Conservation (phyloP, 2,329 filamentous ascomycete species). For the Xenoacremonium recifei region DNA sequence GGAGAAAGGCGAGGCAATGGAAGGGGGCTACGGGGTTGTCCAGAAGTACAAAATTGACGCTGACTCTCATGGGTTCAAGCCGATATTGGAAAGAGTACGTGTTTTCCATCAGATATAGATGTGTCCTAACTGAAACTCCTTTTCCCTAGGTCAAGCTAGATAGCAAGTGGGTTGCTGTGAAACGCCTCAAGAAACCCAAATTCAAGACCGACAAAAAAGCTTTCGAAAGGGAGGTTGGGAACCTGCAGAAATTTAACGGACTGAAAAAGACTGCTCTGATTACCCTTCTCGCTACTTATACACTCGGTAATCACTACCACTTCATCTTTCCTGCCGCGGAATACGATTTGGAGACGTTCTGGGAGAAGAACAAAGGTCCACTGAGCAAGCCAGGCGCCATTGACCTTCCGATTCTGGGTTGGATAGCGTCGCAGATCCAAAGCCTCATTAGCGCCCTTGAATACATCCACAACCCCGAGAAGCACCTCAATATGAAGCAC, state of each 20-base stretch:
- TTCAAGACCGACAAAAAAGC: background rate
- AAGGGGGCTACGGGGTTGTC: conserved; percentile 1
- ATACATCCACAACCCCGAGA: conserved; percentile 6
- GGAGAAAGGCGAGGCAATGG: background rate
- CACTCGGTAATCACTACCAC: background rate
- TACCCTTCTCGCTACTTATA: conserved; percentile 5
- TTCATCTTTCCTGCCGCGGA: conserved; percentile 9
- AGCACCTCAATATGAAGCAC: background rate
- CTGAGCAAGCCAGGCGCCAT: background rate
- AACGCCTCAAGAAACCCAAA: background rate
- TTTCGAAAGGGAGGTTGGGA: background rate
- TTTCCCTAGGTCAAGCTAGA: conserved; percentile 1
- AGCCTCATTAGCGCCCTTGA: conserved; percentile 9
- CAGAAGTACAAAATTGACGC: conserved; percentile 1
- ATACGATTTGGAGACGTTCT: background rate
- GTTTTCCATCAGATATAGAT: background rate
- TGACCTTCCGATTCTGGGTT: background rate
- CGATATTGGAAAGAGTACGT: background rate
- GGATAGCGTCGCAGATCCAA: conserved; percentile 2
- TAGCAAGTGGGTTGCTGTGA: conserved; percentile 6
- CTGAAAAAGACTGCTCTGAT: conserved; percentile 3
- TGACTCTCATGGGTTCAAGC: conserved; percentile 2
- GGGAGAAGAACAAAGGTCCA: background rate
- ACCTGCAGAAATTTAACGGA: conserved; percentile 8
- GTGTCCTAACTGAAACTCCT: background rate